A percentile compares a stretch with the other conserved stretches of the same genome.
Conservation (phyloP, 1,139 yeast genomes). For the Casaregolazyma lundiana region DNA sequence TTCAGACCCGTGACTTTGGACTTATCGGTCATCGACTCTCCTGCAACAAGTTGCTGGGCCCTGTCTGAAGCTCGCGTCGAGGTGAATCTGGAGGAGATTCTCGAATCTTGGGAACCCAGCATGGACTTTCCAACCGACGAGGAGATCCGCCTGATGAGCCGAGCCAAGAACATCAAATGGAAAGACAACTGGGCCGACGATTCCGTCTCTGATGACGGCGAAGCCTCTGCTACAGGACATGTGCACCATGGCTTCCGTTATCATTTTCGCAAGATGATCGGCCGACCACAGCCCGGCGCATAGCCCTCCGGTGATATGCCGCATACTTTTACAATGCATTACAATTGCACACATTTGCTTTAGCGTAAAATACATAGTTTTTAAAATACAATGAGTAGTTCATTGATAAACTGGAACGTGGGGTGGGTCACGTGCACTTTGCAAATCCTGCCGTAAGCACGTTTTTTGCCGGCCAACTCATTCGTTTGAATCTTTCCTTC, state of each 20-base stretch:
- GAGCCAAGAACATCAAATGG: neutral
- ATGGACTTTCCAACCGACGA: neutral
- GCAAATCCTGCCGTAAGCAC: too few species aligned
- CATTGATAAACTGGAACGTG: too few species aligned
- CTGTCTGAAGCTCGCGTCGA: neutral
- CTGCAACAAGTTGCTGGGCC: neutral
- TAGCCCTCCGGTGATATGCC: too few species aligned
- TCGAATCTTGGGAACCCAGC: conserved; percentile 2
- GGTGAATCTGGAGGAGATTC: conserved; percentile 6
- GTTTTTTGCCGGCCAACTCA: neutral
- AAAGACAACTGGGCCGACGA: neutral
- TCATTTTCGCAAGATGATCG: neutral
- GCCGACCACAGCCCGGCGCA: neutral
- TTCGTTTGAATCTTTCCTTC: neutral
- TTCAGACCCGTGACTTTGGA: neutral
- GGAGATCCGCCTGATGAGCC: neutral
- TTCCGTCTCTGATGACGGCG: neutral
- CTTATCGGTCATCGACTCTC: neutral
- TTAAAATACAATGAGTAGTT: too few species aligned
- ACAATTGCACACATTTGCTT: too few species aligned
- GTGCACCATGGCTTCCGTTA: neutral
- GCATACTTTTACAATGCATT: too few species aligned
- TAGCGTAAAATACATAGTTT: too few species aligned
- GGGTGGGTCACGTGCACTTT: too few species aligned
- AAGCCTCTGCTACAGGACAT: neutral